phyloP scores from a whole-genome alignment of 2,329 filamentous ascomycete species.

The Fusarium chaquense region DNA sequence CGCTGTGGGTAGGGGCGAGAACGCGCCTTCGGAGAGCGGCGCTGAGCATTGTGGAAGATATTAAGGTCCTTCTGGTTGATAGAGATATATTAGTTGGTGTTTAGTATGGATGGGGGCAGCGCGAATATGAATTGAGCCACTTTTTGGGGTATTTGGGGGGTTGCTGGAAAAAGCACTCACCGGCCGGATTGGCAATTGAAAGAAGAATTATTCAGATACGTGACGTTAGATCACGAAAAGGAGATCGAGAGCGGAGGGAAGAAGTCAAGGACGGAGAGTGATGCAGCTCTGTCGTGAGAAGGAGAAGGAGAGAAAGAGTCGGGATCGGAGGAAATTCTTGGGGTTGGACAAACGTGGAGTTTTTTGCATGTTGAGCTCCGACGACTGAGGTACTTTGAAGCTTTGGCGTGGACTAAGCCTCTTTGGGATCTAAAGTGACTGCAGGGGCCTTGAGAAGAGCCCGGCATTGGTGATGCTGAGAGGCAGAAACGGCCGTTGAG shows the following conservation, averaged over 20 bases:
- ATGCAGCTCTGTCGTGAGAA: slow-evolving; percentile 49
- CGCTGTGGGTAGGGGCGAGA: slow-evolving; percentile 63
- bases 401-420: slow-evolving; percentile 49
- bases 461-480: slow-evolving; percentile 25
- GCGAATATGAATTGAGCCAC: slow-evolving; percentile 36
- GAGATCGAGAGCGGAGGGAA: slow-evolving; percentile 30
- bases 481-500: slow-evolving; percentile 36
- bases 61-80: slow-evolving; percentile 48
- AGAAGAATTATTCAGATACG: slow-evolving; percentile 39
- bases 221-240: slow-evolving; percentile 37
- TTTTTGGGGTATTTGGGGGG: slow-evolving; percentile 18
- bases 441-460: slow-evolving; percentile 31
- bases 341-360: slow-evolving; percentile 53
- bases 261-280: slow-evolving; percentile 41
- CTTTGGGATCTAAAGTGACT: slow-evolving; percentile 37
- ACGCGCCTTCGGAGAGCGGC: slow-evolving; percentile 73
- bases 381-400: slow-evolving; percentile 52
- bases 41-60: slow-evolving; percentile 66
- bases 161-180: slow-evolving; percentile 38
- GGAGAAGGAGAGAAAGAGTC: slow-evolving; percentile 50
- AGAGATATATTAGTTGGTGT: slow-evolving; percentile 38
- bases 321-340: slow-evolving; percentile 53
- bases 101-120: slow-evolving; percentile 37
- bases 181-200: slow-evolving; percentile 44
- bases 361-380: slow-evolving; percentile 58